A percentile compares a stretch with the other conserved stretches of the same genome.
Conservation (phyloP, 805 yeast species). For the Clavispora carvajalis region DNA sequence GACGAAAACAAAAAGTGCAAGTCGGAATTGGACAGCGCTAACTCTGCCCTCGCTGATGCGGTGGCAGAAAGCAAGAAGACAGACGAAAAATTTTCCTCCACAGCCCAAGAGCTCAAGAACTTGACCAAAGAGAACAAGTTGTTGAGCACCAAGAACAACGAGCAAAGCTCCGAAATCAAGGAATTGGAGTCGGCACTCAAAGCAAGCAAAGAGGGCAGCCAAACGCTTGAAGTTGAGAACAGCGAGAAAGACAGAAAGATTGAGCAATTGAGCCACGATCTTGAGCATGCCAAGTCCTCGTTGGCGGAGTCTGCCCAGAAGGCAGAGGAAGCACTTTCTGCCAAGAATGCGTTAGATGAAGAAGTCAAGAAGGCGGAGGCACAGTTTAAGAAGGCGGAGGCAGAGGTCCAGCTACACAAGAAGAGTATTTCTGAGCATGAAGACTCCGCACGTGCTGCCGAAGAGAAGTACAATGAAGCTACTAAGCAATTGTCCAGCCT, state of each 20-base stretch:
- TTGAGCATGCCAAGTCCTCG: not conserved
- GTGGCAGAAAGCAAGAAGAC: conserved; percentile 4
- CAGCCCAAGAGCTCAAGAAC: not conserved
- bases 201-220: not conserved
- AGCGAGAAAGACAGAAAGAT: not conserved
- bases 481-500: too few relatives aligned
- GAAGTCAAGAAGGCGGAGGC: conserved; percentile 4
- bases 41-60: conserved; percentile 2
- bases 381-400: conserved; percentile 1
- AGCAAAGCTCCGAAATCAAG: not conserved
- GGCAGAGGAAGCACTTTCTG: not conserved
- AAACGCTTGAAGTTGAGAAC: not conserved
- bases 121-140: conserved; percentile 3
- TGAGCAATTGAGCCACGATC: not conserved
- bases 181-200: not conserved
- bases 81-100: conserved; percentile 1
- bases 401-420: conserved; percentile 2
- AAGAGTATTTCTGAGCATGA: not conserved
- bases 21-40: not conserved
- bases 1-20: conserved; percentile 1
- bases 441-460: not conserved
- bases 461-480: not conserved
- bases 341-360: conserved; percentile 2
- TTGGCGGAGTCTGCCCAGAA: not conserved
- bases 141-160: not conserved